Evolutionary conservation across 192 early-diverging fungal genomes (phyloP), one percentile per base, ranked within the genome.

Genomic region (Linderina pennispora): DNA sequence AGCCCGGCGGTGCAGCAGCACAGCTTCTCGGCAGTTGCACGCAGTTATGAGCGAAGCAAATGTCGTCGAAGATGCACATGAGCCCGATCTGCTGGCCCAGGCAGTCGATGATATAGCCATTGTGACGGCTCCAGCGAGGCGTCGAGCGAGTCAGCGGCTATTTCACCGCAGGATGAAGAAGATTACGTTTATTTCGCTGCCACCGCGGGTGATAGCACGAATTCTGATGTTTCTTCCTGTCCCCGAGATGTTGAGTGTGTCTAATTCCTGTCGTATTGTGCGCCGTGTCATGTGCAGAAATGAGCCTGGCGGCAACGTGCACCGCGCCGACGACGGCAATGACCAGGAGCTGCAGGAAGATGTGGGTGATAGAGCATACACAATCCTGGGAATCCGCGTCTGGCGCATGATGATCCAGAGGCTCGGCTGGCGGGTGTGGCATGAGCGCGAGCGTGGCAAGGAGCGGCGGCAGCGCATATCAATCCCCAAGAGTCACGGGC

Each of bases 401-500:
- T 70, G 66, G 66, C 50, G 66, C 1, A 46, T 43, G 19, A 36
- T 62, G 32, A 20, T 70, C n/a, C 55, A 31, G 36, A 50, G 60
- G 14, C 53, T 70, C 55, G 66, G 66, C 1, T 70, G 66, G 66
- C 55, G 48, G 4, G 4, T 51, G 25, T 58, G 59, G 55, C 42
- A 50, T 11, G 59, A 58, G 50, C 53, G 66, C 1, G 16, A 16
- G 15, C 58, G 50, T 6, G 66, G 66, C 0, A 39, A 36, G 2
- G 66, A 70, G 49, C 45, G 23, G 35, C 50, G 36, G 34, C 50
- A 22, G 40, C 66, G 60, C 0, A 26, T 70, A 2, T 15, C 28
- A 14, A 39, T 51, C 17, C 67, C 67, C n/a, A 45, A 18, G n/a
- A 59, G 60, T 36, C 55, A 63, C 33, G 19, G 3, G n/a, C 34